Conservation (phyloP, 2,329 filamentous ascomycete species). For the Sporothrix schenckii region DNA sequence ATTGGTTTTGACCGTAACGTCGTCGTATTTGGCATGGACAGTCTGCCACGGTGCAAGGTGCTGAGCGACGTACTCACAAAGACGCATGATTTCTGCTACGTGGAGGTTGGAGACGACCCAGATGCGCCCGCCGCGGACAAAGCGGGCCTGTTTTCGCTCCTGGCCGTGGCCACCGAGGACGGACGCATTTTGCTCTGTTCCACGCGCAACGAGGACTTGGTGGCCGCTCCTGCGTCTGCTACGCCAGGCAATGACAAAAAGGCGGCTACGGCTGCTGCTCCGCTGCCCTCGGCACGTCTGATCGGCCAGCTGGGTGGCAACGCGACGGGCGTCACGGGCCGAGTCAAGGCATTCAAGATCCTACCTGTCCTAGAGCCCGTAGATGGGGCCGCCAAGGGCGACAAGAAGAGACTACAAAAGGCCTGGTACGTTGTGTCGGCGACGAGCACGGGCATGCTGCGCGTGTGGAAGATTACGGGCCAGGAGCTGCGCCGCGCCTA, state of each 20-base stretch:
- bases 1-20: conserved; percentile 86
- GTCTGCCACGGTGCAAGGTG: conserved; percentile 74
- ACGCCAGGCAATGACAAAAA: conserved; percentile 17
- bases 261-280: conserved; percentile 34
- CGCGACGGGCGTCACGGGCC: conserved; percentile 64
- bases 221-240: conserved; percentile 37
- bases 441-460: conserved; percentile 83
- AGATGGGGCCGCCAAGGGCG: conserved; percentile 32
- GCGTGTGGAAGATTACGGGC: conserved; percentile 69
- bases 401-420: conserved; percentile 18
- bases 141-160: conserved; percentile 45
- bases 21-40: conserved; percentile 86
- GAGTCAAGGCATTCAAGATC: conserved; percentile 87
- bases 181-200: conserved; percentile 84
- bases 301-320: conserved; percentile 80
- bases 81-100: conserved; percentile 78
- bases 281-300: conserved; percentile 63
- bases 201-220: conserved; percentile 58
- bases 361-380: conserved; percentile 48
- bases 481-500: conserved; percentile 45
- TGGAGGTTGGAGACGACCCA: conserved; percentile 56
- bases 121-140: conserved; percentile 41
- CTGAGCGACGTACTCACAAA: conserved; percentile 72
- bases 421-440: conserved; percentile 67
- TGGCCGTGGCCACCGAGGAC: conserved; percentile 87